These are phyloP conservation scores for Phoma sp. DNA, from an alignment of 2,329 filamentous ascomycete genomes.

Conservation along the genomic window DNA sequence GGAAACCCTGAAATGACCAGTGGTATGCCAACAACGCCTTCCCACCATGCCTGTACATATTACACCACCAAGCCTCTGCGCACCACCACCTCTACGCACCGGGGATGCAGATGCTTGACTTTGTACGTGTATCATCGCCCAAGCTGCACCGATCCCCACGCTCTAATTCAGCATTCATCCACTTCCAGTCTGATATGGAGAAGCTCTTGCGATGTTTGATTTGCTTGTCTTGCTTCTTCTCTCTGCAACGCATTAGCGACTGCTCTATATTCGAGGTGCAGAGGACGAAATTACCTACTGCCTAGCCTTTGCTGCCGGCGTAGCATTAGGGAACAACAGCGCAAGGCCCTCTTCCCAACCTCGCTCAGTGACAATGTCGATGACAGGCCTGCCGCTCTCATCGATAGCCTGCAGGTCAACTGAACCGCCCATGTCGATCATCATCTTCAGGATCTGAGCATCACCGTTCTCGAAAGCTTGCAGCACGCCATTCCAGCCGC, in stretches of 20 bases:
- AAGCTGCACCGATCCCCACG: conserved; percentile 2
- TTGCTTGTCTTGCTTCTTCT: neutral
- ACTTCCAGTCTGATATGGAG: conserved; percentile 28
- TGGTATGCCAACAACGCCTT: conserved; percentile 16
- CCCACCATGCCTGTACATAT: conserved; percentile 7
- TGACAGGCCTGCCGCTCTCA: conserved; percentile 37
- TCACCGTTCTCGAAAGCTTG: conserved; percentile 47
- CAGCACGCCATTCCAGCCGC: conserved; percentile 44
- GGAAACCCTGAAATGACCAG: neutral
- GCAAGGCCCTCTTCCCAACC: conserved; percentile 45
- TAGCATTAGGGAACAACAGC: conserved; percentile 39
- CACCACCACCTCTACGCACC: neutral
- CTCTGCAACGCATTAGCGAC: conserved; percentile 3
- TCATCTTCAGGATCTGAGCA: conserved; percentile 38
- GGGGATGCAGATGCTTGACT: conserved; percentile 18
- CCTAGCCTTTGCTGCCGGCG: conserved; percentile 22
- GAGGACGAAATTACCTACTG: conserved; percentile 33
- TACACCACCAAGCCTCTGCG: neutral
- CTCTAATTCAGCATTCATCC: conserved; percentile 22
- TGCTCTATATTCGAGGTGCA: neutral
- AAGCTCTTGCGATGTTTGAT: conserved; percentile 16
- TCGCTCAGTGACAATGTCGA: conserved; percentile 44
- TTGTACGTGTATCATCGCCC: conserved; percentile 14
- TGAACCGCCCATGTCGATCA: conserved; percentile 43
- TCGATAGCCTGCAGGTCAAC: conserved; percentile 40